These are phyloP conservation scores for Irineochytrium annulatum DNA, from an alignment of 192 early-diverging fungal species.

Conservation along the genomic window DNA sequence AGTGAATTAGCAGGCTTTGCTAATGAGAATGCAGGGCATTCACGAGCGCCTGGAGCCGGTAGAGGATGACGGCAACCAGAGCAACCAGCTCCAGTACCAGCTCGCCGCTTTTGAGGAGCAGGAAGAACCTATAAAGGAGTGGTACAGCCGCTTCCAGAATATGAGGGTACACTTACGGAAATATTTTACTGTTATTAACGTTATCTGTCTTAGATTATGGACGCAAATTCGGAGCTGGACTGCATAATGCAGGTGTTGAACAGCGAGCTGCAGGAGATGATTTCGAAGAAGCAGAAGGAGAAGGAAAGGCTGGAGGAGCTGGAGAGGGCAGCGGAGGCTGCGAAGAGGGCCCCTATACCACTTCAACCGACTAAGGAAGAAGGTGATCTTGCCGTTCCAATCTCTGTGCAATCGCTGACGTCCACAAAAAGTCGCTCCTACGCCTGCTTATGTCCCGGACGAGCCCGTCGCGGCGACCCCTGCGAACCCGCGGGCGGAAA, in stretches of 20 bases:
- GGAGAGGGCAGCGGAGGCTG: background rate
- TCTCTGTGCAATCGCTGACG: too few relatives aligned
- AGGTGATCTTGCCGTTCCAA: conserved; percentile 8
- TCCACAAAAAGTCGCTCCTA: too few relatives aligned
- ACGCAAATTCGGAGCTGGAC: conserved; percentile 18
- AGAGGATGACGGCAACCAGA: conserved; percentile 33
- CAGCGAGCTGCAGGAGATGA: conserved; percentile 20
- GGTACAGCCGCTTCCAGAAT: conserved; percentile 48
- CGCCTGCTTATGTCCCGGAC: too few relatives aligned
- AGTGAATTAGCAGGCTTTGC: conserved; percentile 3
- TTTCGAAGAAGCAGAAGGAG: conserved; percentile 33
- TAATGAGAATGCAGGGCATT: conserved; percentile 27
- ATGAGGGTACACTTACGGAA: conserved; percentile 18
- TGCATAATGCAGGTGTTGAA: conserved; percentile 19
- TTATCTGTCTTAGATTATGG: conserved; percentile 18
- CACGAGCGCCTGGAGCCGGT: conserved; percentile 38
- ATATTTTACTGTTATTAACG: background rate
- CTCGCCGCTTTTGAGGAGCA: conserved; percentile 53
- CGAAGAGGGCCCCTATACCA: background rate
- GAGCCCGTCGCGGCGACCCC: too few relatives aligned
- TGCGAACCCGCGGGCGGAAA: too few relatives aligned
- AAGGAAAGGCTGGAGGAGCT: conserved; percentile 33
- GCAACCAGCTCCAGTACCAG: conserved; percentile 49
- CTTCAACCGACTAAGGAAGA: conserved; percentile 13
- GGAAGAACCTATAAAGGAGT: conserved; percentile 51